phyloP scores from a whole-genome alignment of 306 rosid species.

The Ormosia semicastrata region DNA sequence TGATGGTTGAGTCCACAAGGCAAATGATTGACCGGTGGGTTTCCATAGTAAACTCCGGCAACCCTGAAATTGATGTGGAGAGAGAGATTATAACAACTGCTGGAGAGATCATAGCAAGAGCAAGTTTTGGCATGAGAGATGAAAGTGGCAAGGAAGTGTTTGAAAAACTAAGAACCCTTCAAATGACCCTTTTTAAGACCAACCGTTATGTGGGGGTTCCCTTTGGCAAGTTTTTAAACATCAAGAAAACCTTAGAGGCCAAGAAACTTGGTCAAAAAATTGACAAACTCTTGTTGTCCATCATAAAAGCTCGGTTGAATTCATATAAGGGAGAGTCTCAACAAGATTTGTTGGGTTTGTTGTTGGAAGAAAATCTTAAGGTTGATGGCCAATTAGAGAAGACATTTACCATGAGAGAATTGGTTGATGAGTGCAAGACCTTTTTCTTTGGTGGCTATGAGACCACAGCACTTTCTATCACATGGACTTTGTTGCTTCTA shows the following conservation, averaged over 20 bases:
- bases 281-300: slow-evolving; percentile 35
- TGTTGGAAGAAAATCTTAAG: slow-evolving; percentile 38
- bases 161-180: slow-evolving; percentile 45
- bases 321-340: neutral
- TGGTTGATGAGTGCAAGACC: slow-evolving; percentile 71
- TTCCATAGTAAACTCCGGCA: slow-evolving; percentile 33
- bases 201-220: slow-evolving; percentile 64
- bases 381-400: slow-evolving; percentile 20
- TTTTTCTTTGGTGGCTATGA: slow-evolving; percentile 79
- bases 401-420: slow-evolving; percentile 34
- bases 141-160: slow-evolving; percentile 38
- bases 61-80: slow-evolving; percentile 54
- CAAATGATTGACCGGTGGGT: slow-evolving; percentile 59
- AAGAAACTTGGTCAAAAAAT: neutral
- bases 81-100: slow-evolving; percentile 47
- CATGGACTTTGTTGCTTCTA: slow-evolving; percentile 63
- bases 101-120: slow-evolving; percentile 59
- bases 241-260: slow-evolving; percentile 46
- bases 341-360: slow-evolving; percentile 45
- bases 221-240: slow-evolving; percentile 33
- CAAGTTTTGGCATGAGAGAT: slow-evolving; percentile 59
- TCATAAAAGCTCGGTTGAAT: slow-evolving; percentile 26
- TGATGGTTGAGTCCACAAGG: slow-evolving; percentile 54
- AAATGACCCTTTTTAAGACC: slow-evolving; percentile 49
- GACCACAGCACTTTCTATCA: slow-evolving; percentile 64